phyloP scores from a whole-genome alignment of 371 early-diverging fungal genomes.

The Synchytrium microbalum region DNA sequence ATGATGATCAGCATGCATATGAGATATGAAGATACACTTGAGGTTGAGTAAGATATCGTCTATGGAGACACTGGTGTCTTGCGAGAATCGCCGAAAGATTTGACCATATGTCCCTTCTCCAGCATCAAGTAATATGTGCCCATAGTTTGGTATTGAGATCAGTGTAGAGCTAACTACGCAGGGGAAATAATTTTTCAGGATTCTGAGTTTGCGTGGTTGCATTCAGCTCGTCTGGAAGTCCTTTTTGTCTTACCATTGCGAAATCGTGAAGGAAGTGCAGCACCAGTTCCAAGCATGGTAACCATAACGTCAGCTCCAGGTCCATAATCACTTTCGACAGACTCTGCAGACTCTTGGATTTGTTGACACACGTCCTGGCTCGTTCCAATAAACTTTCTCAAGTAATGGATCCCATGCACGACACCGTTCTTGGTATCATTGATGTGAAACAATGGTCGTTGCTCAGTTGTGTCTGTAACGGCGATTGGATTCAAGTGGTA shows the following conservation, averaged over 20 bases:
- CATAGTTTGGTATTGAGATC: background rate
- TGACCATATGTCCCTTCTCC: conserved; percentile 97
- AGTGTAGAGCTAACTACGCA: background rate
- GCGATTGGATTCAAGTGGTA: conserved; percentile 29
- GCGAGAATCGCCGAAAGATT: conserved; percentile 74
- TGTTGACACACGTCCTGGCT: background rate
- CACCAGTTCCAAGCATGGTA: conserved; percentile 93
- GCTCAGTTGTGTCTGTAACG: background rate
- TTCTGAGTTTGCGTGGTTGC: too few relatives aligned
- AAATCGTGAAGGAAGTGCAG: conserved; percentile 91
- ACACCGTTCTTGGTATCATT: background rate
- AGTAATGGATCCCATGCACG: background rate
- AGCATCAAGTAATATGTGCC: conserved; percentile 75
- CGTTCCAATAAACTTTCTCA: background rate
- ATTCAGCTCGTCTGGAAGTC: too few relatives aligned
- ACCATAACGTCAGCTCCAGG: conserved; percentile 18
- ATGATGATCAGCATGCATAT: conserved; percentile 99
- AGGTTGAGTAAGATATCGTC: conserved; percentile 29
- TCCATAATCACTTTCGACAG: background rate
- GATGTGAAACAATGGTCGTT: background rate
- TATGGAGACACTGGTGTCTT: conserved; percentile 7
- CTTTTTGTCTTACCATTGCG: conserved; percentile 56
- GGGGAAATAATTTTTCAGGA: too few relatives aligned
- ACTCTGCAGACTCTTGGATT: background rate
- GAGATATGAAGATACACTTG: conserved; percentile 82